Conservation (phyloP, 805 yeast genomes). For the Candida yuanshanica region DNA sequence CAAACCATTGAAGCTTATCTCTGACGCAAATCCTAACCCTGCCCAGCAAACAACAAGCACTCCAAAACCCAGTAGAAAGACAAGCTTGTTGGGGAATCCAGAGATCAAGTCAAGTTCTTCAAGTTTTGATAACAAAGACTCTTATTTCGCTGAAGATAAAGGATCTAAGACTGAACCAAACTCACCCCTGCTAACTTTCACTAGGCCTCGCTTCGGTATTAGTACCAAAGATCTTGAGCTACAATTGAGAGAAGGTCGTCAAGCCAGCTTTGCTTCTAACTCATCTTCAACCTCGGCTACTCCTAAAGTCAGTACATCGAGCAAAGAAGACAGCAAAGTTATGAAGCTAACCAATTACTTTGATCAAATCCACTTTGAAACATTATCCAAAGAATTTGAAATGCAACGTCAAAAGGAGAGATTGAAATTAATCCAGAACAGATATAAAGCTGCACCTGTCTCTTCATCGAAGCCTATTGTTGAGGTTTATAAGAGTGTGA, state of each 20-base stretch:
- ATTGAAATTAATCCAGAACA: slow-evolving; percentile 49
- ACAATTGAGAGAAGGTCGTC: slow-evolving; percentile 24
- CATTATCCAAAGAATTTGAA: slow-evolving; percentile 79
- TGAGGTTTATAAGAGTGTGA: slow-evolving; percentile 81
- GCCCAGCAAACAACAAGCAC: not conserved
- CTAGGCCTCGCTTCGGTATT: slow-evolving; percentile 17
- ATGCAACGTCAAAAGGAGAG: slow-evolving; percentile 79
- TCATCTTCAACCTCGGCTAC: slow-evolving; percentile 2
- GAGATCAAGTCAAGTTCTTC: slow-evolving; percentile 6
- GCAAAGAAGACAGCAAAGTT: slow-evolving; percentile 39
- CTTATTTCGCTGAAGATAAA: not conserved
- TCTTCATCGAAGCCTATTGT: slow-evolving; percentile 80
- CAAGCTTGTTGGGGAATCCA: not conserved
- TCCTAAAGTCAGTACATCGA: slow-evolving; percentile 10
- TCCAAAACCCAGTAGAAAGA: not conserved
- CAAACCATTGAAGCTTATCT: not conserved
- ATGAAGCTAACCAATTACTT: slow-evolving; percentile 60
- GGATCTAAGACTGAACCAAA: slow-evolving; percentile 3
- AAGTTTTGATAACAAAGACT: not conserved
- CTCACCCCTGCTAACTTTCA: not conserved
- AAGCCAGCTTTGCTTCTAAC: slow-evolving; percentile 12
- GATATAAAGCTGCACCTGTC: slow-evolving; percentile 65
- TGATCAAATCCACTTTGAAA: slow-evolving; percentile 74
- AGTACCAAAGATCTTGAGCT: slow-evolving; percentile 23
- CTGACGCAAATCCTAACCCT: not conserved